Conservation (phyloP, 2,329 filamentous ascomycete genomes). For the Neofusicoccum kwambonambiense region DNA sequence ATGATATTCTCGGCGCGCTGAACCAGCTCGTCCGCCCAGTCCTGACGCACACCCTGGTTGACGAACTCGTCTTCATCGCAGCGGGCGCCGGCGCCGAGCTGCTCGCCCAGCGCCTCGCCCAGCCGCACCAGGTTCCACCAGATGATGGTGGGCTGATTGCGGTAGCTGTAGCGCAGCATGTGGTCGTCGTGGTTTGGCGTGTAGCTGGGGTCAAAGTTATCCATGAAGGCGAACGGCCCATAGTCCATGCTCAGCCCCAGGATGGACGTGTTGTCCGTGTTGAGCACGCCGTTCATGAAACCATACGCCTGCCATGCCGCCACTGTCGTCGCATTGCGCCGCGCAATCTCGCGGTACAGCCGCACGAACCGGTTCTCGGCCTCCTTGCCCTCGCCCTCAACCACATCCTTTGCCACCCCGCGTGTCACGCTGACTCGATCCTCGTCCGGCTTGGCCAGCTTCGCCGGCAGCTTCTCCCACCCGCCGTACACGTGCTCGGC, state of each 20-base stretch:
- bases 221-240: constrained; percentile 95
- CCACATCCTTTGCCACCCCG: constrained; percentile 55
- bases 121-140: constrained; percentile 98
- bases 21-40: constrained; percentile 68
- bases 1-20: constrained; percentile 83
- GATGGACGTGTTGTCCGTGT: constrained; percentile 96
- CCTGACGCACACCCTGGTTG: constrained; percentile 68
- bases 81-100: constrained; percentile 72
- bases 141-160: constrained; percentile 91
- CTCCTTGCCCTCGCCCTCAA: constrained; percentile 66
- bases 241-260: constrained; percentile 89
- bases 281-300: constrained; percentile 98
- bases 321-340: constrained; percentile 82
- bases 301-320: constrained; percentile 96
- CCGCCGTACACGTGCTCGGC: constrained; percentile 85
- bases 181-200: constrained; percentile 97
- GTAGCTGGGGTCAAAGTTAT: constrained; percentile 91
- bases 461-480: constrained; percentile 77
- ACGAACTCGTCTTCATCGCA: constrained; percentile 74
- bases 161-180: constrained; percentile 83
- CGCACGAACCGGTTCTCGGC: constrained; percentile 85
- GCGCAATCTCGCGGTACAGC: constrained; percentile 82
- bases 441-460: constrained; percentile 50
- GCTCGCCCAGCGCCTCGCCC: constrained; percentile 83
- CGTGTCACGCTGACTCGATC: constrained; percentile 42